A percentile compares a stretch with the other conserved stretches of the same genome.
Evolutionary conservation across 495 filamentous ascomycete genomes (phyloP).

Genomic region (Daldinia bambusicola): DNA sequence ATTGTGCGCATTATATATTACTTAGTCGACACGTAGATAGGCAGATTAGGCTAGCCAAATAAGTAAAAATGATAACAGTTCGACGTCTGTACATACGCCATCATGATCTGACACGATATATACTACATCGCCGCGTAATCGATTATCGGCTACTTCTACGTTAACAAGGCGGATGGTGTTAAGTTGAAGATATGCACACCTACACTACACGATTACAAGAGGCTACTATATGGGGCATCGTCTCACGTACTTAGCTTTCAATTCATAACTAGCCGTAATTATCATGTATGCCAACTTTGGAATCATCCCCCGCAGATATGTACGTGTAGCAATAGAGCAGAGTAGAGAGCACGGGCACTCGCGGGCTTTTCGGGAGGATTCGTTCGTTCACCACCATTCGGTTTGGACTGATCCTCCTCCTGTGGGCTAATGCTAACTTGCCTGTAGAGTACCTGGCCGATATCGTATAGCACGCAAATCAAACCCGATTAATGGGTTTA

Average conservation of each 20-base stretch:
- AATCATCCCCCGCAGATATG: neutral
- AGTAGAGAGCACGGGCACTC: neutral
- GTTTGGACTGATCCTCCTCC: no score
- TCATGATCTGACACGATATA: neutral
- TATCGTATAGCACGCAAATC: no score
- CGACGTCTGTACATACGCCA: neutral
- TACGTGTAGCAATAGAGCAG: no score
- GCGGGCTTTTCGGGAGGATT: neutral
- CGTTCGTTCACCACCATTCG: no score
- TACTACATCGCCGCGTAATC: neutral
- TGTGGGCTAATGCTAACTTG: no score
- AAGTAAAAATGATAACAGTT: neutral
- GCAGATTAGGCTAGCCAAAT: neutral
- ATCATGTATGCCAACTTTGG: neutral
- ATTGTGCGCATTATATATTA: neutral
- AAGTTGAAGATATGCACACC: neutral
- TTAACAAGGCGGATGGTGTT: neutral
- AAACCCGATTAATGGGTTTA: no score
- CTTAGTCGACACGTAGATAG: neutral
- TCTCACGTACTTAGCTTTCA: no score
- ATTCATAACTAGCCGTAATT: no score
- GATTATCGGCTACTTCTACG: no score
- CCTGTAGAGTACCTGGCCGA: no score
- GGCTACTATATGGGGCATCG: no score
- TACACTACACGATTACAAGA: neutral